Conservation (phyloP, 176 grass and related monocot species). For the Musa troglodytarum region DNA sequence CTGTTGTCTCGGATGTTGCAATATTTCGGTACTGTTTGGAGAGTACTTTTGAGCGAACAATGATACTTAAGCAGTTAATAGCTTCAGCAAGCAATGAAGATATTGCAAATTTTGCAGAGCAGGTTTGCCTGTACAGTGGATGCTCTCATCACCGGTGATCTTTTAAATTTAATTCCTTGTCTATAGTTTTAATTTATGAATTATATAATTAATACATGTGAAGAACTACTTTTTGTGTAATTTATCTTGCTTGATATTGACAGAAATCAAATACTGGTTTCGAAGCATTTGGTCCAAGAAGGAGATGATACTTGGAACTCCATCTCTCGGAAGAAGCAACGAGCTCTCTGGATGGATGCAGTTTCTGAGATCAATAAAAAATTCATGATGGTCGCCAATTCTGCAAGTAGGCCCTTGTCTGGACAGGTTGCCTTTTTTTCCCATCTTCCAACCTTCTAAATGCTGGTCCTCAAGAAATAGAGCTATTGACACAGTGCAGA, state of each 20-base stretch:
- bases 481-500: neutral
- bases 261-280: constrained; percentile 85
- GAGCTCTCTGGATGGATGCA: constrained; percentile 65
- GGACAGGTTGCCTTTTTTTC: constrained; percentile 45
- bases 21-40: constrained; percentile 90
- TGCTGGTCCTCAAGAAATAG: neutral
- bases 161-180: constrained; percentile 9
- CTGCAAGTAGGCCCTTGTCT: constrained; percentile 52
- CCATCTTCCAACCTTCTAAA: neutral
- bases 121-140: constrained; percentile 68
- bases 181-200: neutral
- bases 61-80: constrained; percentile 55
- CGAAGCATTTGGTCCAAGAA: constrained; percentile 63
- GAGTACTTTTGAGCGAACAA: constrained; percentile 43
- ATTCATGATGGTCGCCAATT: constrained; percentile 55
- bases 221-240: neutral
- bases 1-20: constrained; percentile 39
- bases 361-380: constrained; percentile 58
- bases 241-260: neutral
- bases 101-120: constrained; percentile 56
- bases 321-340: constrained; percentile 64
- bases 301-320: constrained; percentile 55
- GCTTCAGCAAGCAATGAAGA: constrained; percentile 49
- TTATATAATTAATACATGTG: neutral
- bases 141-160: constrained; percentile 82